Percentiles rank a stretch among this genome's conserved stretches.
These are phyloP conservation scores for Colletotrichum sp. DNA, from an alignment of 2,329 filamentous ascomycete species.

Conservation along the genomic window DNA sequence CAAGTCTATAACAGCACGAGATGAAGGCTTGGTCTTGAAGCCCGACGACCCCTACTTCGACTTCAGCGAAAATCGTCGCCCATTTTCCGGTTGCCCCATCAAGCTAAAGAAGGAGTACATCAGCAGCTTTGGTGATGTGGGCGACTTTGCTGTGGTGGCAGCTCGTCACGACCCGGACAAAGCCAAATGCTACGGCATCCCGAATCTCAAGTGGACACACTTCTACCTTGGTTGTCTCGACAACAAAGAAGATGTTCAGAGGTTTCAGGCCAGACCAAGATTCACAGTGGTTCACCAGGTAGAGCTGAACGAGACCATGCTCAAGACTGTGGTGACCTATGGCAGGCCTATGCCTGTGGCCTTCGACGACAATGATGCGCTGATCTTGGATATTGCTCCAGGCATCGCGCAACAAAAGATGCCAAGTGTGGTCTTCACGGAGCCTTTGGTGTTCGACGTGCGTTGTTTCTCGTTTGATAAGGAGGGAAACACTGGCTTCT, in stretches of 20 bases:
- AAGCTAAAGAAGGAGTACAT: conserved; percentile 91
- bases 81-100: conserved; percentile 63
- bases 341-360: conserved; percentile 49
- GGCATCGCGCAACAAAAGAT: conserved; percentile 45
- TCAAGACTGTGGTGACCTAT: conserved; percentile 55
- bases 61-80: conserved; percentile 39
- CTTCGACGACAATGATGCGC: conserved; percentile 40
- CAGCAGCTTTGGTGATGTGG: conserved; percentile 77
- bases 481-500: conserved; percentile 70
- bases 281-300: conserved; percentile 74
- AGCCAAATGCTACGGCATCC: conserved; percentile 59
- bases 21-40: conserved; percentile 85
- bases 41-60: conserved; percentile 80
- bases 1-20: conserved; percentile 65
- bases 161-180: conserved; percentile 72
- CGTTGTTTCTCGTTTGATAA: conserved; percentile 82
- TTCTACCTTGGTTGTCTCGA: conserved; percentile 80
- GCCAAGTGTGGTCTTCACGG: conserved; percentile 64
- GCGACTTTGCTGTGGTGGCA: conserved; percentile 82
- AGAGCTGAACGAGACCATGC: conserved; percentile 55
- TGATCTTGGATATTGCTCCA: conserved; percentile 52
- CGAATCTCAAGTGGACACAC: conserved; percentile 73
- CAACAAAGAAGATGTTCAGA: conserved; percentile 66
- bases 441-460: conserved; percentile 80
- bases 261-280: conserved; percentile 55